A percentile compares a stretch with the other conserved stretches of the same genome.
These are phyloP conservation scores for Letharia lupina DNA, from an alignment of 495 filamentous ascomycete genomes.

Conservation along the genomic window DNA sequence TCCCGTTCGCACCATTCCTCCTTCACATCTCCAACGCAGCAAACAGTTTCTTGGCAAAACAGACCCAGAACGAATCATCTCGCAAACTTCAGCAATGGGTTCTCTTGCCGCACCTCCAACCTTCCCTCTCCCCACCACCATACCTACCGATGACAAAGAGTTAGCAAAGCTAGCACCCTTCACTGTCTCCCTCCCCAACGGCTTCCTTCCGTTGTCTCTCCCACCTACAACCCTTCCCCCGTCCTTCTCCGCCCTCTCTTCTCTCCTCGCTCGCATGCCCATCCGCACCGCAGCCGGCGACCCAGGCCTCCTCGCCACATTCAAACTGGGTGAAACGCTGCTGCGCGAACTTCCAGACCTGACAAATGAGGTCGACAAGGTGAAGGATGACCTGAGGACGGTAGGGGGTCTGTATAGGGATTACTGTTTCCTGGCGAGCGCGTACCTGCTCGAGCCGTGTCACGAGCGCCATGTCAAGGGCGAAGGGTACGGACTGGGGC, in stretches of 20 bases:
- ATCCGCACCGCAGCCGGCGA: conserved; percentile 58
- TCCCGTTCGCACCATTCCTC: conserved; percentile 1
- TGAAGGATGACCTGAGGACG: conserved; percentile 58
- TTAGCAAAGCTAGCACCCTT: conserved; percentile 49
- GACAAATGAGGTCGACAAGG: conserved; percentile 58
- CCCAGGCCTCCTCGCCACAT: conserved; percentile 68
- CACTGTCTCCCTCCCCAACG: conserved; percentile 76
- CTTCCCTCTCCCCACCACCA: conserved; percentile 8
- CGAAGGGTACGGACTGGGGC: conserved; percentile 33
- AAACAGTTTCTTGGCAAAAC: neutral
- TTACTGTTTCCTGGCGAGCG: conserved; percentile 81
- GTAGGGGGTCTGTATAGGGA: conserved; percentile 82
- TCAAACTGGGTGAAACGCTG: conserved; percentile 61
- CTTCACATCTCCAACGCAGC: neutral
- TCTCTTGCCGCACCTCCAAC: neutral
- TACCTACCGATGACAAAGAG: neutral
- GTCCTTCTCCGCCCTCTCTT: conserved; percentile 61
- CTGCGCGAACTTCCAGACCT: conserved; percentile 63
- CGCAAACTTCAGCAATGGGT: conserved; percentile 1
- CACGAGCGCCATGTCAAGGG: conserved; percentile 42
- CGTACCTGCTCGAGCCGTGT: conserved; percentile 91
- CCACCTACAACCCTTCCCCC: conserved; percentile 42
- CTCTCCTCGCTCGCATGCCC: conserved; percentile 64
- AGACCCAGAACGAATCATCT: neutral
- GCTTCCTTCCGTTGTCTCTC: conserved; percentile 51